Conservation (phyloP, 2,329 filamentous ascomycete genomes). For the Ceratocystis harringtonii region DNA sequence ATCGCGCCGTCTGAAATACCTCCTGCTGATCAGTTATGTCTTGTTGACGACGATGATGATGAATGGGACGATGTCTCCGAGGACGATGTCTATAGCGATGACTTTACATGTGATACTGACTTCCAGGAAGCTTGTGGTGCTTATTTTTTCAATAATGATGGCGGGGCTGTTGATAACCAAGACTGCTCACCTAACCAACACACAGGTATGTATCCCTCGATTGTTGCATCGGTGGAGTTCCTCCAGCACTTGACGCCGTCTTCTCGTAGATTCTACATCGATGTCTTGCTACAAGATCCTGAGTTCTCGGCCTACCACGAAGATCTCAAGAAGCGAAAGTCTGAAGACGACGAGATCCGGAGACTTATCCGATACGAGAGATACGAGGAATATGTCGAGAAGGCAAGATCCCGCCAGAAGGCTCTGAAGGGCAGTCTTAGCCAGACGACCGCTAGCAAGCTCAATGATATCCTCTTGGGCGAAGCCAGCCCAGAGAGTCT, state of each 20-base stretch:
- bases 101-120: background rate
- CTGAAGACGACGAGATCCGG: background rate
- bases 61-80: background rate
- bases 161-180: background rate
- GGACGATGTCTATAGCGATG: background rate
- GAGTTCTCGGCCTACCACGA: background rate
- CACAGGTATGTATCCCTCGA: background rate
- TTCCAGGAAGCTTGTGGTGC: background rate
- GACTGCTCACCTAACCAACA: background rate
- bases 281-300: background rate
- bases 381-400: background rate
- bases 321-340: background rate
- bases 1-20: background rate
- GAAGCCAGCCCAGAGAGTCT: background rate
- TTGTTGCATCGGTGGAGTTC: background rate
- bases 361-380: background rate
- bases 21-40: background rate
- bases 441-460: background rate
- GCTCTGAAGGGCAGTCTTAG: background rate
- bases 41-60: background rate
- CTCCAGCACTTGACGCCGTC: background rate
- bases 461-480: background rate
- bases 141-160: background rate
- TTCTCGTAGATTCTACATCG: background rate
- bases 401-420: background rate